These are phyloP conservation scores for Candida silvatica DNA, from an alignment of 805 yeast species.

Conservation along the genomic window DNA sequence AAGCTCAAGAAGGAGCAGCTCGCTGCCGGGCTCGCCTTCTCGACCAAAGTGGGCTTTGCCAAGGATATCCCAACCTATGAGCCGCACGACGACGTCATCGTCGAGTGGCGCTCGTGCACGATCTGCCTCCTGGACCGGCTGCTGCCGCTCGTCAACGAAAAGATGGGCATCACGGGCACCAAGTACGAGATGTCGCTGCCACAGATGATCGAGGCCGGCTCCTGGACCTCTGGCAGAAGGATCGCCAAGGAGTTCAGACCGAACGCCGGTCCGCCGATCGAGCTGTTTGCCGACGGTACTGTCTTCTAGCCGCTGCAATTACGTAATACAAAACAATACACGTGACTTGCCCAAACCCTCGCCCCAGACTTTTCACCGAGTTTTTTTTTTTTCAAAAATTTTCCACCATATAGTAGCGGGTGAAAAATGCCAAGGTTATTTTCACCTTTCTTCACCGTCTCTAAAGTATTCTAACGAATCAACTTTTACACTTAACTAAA, in stretches of 20 bases:
- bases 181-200: conserved; percentile 34
- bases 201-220: conserved; percentile 59
- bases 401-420: too few species aligned
- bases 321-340: background rate
- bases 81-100: conserved; percentile 51
- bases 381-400: background rate
- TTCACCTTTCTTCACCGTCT: conserved; percentile 26
- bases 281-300: conserved; percentile 55
- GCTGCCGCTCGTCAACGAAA: conserved; percentile 41
- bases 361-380: background rate
- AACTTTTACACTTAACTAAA: conserved; percentile 12
- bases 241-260: conserved; percentile 46
- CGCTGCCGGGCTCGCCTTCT: conserved; percentile 28
- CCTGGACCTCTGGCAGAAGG: conserved; percentile 59
- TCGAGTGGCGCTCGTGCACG: conserved; percentile 61
- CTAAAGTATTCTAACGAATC: conserved; percentile 7
- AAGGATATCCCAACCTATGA: conserved; percentile 37
- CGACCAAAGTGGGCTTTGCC: conserved; percentile 21
- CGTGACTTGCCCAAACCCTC: too few species aligned
- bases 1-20: conserved; percentile 34
- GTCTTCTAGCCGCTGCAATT: conserved; percentile 32
- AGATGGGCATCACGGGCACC: conserved; percentile 26
- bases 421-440: too few species aligned
- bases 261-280: conserved; percentile 54
- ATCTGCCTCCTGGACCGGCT: conserved; percentile 47